These are phyloP conservation scores for Drechslerella stenobrocha DNA, from an alignment of 2,329 filamentous ascomycete species.

Conservation along the genomic window DNA sequence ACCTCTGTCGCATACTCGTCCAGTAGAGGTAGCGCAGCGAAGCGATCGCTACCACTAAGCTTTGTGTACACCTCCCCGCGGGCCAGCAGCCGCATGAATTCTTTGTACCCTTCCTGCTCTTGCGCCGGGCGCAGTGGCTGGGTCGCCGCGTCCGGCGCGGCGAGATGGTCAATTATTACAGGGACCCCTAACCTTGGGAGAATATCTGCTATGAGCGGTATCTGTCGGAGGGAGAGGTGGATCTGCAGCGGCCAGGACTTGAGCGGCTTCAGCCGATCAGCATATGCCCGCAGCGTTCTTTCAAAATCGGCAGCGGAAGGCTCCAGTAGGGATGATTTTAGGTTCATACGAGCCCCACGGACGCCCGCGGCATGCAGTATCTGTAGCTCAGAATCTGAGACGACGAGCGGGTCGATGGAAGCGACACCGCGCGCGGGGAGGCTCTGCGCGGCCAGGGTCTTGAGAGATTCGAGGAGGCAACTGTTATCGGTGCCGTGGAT, in stretches of 20 bases:
- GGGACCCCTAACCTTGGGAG: constrained; percentile 52
- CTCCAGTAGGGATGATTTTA: constrained; percentile 51
- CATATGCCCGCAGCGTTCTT: constrained; percentile 49
- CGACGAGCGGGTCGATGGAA: constrained; percentile 52
- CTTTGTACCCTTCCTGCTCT: constrained; percentile 47
- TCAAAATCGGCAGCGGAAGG: constrained; percentile 51
- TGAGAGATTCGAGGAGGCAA: constrained; percentile 54
- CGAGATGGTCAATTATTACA: constrained; percentile 53
- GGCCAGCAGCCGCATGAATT: constrained; percentile 50
- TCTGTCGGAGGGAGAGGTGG: constrained; percentile 52
- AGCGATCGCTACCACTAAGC: constrained; percentile 53
- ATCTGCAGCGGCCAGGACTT: constrained; percentile 54
- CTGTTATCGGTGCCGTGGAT: constrained; percentile 54
- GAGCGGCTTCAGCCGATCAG: constrained; percentile 51
- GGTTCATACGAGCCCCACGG: constrained; percentile 54
- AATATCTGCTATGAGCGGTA: constrained; percentile 50
- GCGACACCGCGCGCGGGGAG: constrained; percentile 53
- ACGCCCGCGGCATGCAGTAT: constrained; percentile 53
- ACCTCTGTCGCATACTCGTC: constrained; percentile 51
- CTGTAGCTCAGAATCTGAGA: constrained; percentile 50
- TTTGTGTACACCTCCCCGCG: constrained; percentile 51
- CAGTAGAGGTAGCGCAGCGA: constrained; percentile 45
- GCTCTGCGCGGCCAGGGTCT: constrained; percentile 43
- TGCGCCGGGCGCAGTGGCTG: constrained; percentile 23
- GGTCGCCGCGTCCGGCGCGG: constrained; percentile 40